Evolutionary conservation across 176 grass and related monocot species (phyloP).

Genomic region (Otatea glauca): DNA sequence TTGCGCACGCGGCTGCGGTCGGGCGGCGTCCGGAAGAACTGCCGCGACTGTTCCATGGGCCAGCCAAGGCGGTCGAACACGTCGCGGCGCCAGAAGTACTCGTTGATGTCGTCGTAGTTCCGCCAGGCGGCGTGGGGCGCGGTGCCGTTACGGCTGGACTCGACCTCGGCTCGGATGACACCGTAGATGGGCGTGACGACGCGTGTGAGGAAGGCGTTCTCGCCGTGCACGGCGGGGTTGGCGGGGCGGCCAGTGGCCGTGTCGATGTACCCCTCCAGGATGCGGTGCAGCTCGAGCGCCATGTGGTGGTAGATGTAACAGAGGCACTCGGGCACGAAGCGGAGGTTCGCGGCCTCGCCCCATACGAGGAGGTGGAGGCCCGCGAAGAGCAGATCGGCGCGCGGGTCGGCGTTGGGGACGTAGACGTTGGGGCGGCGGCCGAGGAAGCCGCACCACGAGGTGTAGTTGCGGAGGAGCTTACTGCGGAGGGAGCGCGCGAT

Average conservation of each 20-base stretch:
- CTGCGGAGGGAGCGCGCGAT: conserved; percentile 61
- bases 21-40: conserved; percentile 70
- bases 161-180: conserved; percentile 66
- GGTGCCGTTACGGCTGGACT: conserved; percentile 59
- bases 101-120: conserved; percentile 95
- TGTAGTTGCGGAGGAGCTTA: conserved; percentile 94
- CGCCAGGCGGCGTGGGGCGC: conserved; percentile 86
- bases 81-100: conserved; percentile 88
- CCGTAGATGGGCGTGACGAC: conserved; percentile 67
- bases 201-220: conserved; percentile 70
- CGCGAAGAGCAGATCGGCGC: conserved; percentile 76
- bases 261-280: conserved; percentile 76
- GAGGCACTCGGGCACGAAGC: conserved; percentile 89
- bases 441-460: conserved; percentile 83
- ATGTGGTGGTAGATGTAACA: conserved; percentile 97
- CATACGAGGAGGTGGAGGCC: conserved; percentile 84
- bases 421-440: conserved; percentile 59
- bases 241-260: conserved; percentile 54
- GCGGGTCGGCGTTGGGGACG: conserved; percentile 52
- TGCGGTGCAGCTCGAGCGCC: conserved; percentile 74
- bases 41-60: conserved; percentile 69
- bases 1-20: conserved; percentile 74
- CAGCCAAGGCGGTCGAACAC: conserved; percentile 77
- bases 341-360: conserved; percentile 94
- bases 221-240: conserved; percentile 71